A percentile compares a stretch with the other conserved stretches of the same genome.
phyloP scores from a whole-genome alignment of 306 rosid genomes.

The Trifolium fragiferum region DNA sequence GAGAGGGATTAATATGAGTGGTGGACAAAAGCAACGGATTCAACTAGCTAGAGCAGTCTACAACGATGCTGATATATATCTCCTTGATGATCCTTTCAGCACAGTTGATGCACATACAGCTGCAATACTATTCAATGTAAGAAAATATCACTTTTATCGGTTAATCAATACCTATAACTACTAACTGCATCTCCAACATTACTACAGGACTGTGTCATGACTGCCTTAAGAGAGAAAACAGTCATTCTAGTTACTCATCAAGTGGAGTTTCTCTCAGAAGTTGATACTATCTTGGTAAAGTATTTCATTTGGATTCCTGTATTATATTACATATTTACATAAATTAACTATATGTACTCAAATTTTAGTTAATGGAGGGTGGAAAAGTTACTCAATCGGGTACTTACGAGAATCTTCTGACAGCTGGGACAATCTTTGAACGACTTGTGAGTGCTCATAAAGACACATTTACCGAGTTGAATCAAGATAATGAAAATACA shows the following conservation, averaged over 20 bases:
- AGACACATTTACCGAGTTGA: conserved; percentile 52
- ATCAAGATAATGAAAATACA: conserved; percentile 14
- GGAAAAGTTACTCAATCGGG: not conserved
- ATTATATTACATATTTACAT: not conserved
- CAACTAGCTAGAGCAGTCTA: not conserved
- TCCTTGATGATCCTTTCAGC: conserved; percentile 1
- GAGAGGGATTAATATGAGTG: not conserved
- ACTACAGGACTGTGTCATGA: conserved; percentile 62
- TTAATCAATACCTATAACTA: not conserved
- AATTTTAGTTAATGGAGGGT: not conserved
- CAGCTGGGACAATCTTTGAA: conserved; percentile 68
- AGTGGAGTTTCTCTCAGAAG: conserved; percentile 28
- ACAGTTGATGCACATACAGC: conserved; percentile 67
- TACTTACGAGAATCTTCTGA: not conserved
- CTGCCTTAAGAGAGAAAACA: not conserved
- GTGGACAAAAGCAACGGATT: not conserved
- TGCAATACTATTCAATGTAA: conserved; percentile 68
- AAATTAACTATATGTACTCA: not conserved
- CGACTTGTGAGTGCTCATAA: conserved; percentile 81
- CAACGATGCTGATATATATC: not conserved
- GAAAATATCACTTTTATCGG: not conserved
- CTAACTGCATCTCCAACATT: not conserved
- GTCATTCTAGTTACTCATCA: conserved; percentile 3
- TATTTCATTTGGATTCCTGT: not conserved
- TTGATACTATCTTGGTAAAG: conserved; percentile 67